A percentile compares a stretch with the other conserved stretches of the same genome.
These are phyloP conservation scores for Solanum appendiculatum DNA, from an alignment of 257 asterid species.

Conservation along the genomic window DNA sequence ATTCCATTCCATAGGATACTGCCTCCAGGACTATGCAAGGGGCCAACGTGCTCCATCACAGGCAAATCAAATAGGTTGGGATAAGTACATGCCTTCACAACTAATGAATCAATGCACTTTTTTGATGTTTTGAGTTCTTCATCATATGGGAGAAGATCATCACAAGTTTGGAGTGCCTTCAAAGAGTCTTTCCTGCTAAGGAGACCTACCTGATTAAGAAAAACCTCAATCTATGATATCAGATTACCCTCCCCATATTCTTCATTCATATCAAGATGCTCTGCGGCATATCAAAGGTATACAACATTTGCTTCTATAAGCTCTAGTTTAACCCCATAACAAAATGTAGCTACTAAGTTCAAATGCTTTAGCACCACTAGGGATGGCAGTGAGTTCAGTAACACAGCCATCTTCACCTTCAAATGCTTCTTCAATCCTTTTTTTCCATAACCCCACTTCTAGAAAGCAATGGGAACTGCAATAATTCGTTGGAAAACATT, in stretches of 20 bases:
- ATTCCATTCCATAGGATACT: conserved; percentile 93
- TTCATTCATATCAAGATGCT: conserved; percentile 86
- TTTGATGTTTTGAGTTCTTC: conserved; percentile 57
- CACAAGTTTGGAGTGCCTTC: conserved; percentile 75
- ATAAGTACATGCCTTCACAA: conserved; percentile 66
- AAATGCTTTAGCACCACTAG: conserved; percentile 80
- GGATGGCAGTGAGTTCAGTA: conserved; percentile 47
- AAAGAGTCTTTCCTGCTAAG: conserved; percentile 79
- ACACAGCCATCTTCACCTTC: conserved; percentile 42
- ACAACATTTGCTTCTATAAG: conserved; percentile 82
- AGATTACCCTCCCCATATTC: conserved; percentile 88
- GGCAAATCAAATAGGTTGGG: conserved; percentile 93
- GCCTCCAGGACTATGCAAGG: conserved; percentile 98
- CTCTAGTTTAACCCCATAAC: conserved; percentile 92
- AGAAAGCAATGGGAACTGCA: conserved; percentile 95
- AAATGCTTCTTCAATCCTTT: conserved; percentile 65
- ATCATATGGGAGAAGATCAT: conserved; percentile 48
- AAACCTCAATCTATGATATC: conserved; percentile 56
- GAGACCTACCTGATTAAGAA: conserved; percentile 67
- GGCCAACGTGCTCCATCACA: conserved; percentile 71
- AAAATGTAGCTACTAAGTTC: conserved; percentile 88
- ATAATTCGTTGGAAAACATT: not conserved
- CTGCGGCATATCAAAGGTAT: conserved; percentile 75
- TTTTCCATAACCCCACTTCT: conserved; percentile 87
- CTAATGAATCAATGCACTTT: conserved; percentile 73